Base-by-base conservation (phyloP, 2,329 filamentous ascomycete species). In the Penicillium brasilianum region DNA sequence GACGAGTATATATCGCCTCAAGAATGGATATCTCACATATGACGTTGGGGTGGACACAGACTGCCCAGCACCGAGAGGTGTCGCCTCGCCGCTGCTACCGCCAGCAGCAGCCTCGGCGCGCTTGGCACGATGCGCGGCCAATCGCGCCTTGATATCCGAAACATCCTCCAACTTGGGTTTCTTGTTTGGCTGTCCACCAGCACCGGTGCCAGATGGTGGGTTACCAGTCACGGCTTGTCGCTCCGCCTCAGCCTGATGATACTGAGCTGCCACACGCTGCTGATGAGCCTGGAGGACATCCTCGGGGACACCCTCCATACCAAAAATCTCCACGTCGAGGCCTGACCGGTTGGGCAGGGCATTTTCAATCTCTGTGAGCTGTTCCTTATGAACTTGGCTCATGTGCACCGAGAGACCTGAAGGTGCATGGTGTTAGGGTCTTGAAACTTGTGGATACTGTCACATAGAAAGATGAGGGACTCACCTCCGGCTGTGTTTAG, bases 341-440 rank as follows among this genome's bases (percentile, higher is more conserved):
- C 90, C 90, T 66, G 92, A 87, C 64, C 95, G 88, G 72, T 94
- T 94, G 0, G 91, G 89, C 3, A 97, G 85, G 53, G 95, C 93
- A 83, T 98, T 97, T 71, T 97, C 94, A 72, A 99, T 93, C 48
- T 88, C 87, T 20, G 87, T 88, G 53, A 98, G 85, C 32, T 89
- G 91, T 77, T 97, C 93, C 78, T 99, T 99, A 83, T 99, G 95
- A 51, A 99, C 95, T 77, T 99, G 95, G 75, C 94, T 96, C 92
- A 98, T 90, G 77, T 99, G 95, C 57, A 99, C 95, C 37, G 90
- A 91, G 62, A 99, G 87, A 82, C 95, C 93, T 96, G 68, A 22
- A 16, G 46, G 56, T 53, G 48, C 58, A 43, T 43, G 18, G 2
- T 43, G 43, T 64, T 18, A 61, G n/a, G n/a, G 59, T 10, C 25